Conservation (phyloP, 805 yeast species). For the Nakazawaea ernobii region DNA sequence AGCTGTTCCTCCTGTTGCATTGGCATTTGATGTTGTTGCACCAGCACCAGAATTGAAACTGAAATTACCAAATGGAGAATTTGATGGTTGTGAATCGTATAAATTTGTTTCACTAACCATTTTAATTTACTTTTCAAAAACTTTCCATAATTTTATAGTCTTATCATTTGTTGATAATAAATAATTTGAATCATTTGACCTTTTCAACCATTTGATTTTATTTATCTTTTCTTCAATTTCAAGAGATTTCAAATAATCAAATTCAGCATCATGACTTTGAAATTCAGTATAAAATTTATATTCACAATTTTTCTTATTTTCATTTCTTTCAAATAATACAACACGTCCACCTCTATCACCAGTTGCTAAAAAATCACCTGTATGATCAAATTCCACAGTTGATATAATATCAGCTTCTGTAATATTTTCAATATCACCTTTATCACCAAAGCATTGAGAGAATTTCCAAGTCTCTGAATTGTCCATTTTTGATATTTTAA, state of each 20-base stretch:
- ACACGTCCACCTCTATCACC: conserved; percentile 99
- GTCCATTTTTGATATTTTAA: neutral
- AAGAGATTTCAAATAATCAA: conserved; percentile 89
- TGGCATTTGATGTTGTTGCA: too few species aligned
- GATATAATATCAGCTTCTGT: conserved; percentile 97
- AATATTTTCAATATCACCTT: conserved; percentile 91
- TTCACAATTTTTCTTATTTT: conserved; percentile 73
- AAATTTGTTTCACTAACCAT: conserved; percentile 90
- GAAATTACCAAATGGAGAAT: conserved; percentile 2
- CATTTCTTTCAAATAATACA: conserved; percentile 88
- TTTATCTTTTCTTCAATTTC: conserved; percentile 98
- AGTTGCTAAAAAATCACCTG: conserved; percentile 94
- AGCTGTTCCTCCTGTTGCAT: neutral
- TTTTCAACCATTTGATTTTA: conserved; percentile 92
- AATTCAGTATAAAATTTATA: conserved; percentile 95
- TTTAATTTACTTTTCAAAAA: conserved; percentile 85
- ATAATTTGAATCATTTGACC: conserved; percentile 86
- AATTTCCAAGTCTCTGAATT: conserved; percentile 67
- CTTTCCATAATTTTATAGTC: conserved; percentile 97
- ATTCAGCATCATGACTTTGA: conserved; percentile 98
- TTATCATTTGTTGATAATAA: conserved; percentile 91
- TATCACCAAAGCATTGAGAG: conserved; percentile 98
- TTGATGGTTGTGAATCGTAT: conserved; percentile 20
- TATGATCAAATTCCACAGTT: conserved; percentile 91
- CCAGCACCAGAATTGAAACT: neutral